These are phyloP conservation scores for Monilinia fructicola DNA, from an alignment of 2,329 filamentous ascomycete genomes.

Conservation along the genomic window DNA sequence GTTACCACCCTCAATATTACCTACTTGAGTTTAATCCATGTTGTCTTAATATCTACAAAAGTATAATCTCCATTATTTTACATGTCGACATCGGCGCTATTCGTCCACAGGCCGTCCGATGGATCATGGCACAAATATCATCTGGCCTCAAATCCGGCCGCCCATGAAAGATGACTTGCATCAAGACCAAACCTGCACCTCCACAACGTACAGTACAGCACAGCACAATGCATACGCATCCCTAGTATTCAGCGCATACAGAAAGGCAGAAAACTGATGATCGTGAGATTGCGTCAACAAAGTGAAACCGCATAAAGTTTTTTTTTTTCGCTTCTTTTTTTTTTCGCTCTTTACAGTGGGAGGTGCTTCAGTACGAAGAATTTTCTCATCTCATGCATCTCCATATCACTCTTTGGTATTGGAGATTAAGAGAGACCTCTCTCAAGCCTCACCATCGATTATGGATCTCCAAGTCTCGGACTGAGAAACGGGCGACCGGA, in stretches of 20 bases:
- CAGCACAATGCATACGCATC: slow-evolving; percentile 23
- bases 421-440: slow-evolving; percentile 21
- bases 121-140: slow-evolving; percentile 6
- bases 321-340: neutral
- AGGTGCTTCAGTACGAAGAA: slow-evolving; percentile 7
- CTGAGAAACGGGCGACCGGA: slow-evolving; percentile 25
- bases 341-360: neutral
- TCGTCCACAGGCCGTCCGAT: neutral
- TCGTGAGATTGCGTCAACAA: slow-evolving; percentile 13
- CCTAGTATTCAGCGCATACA: slow-evolving; percentile 25
- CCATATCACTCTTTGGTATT: slow-evolving; percentile 17
- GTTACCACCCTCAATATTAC: slow-evolving; percentile 2
- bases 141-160: slow-evolving; percentile 20
- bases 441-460: slow-evolving; percentile 11
- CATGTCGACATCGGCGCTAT: slow-evolving; percentile 10
- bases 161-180: slow-evolving; percentile 25
- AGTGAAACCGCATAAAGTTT: slow-evolving; percentile 21
- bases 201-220: slow-evolving; percentile 7
- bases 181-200: slow-evolving; percentile 21
- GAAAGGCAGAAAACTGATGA: slow-evolving; percentile 17
- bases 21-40: slow-evolving; percentile 13
- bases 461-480: slow-evolving; percentile 20
- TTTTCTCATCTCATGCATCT: slow-evolving; percentile 14
- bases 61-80: slow-evolving; percentile 2
- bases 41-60: slow-evolving; percentile 1